Percentiles rank a stretch among this genome's conserved stretches.
Evolutionary conservation across 495 filamentous ascomycete genomes (phyloP).

Genomic region (Xanthoparmelia taractica): DNA sequence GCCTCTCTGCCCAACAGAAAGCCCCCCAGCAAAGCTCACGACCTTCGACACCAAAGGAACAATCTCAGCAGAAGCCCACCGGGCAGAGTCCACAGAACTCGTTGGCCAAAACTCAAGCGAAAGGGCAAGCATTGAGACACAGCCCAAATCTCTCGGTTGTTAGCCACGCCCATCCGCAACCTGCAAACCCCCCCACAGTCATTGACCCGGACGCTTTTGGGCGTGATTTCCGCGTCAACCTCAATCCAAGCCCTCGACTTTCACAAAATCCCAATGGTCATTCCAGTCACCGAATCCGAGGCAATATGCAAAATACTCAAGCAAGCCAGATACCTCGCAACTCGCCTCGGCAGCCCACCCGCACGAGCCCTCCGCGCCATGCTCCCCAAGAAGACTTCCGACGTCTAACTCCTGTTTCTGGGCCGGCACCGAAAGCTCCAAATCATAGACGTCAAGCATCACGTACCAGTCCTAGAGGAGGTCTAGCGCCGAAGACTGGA

Average conservation of each 20-base stretch:
- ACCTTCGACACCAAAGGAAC: conserved; percentile 20
- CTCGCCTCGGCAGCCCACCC: conserved; percentile 3
- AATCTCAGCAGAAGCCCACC: conserved; percentile 15
- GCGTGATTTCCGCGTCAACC: conserved; percentile 21
- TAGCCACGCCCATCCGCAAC: conserved; percentile 12
- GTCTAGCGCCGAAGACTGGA: background rate
- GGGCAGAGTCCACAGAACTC: conserved; percentile 4
- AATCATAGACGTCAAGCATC: conserved; percentile 2
- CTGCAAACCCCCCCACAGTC: conserved; percentile 17
- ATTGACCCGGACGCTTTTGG: conserved; percentile 30
- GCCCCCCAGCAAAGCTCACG: conserved; percentile 25
- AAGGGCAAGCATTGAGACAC: conserved; percentile 26
- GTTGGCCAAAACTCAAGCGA: conserved; percentile 11
- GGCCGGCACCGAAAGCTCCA: background rate
- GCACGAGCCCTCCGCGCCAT: conserved; percentile 8
- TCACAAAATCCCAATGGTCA: conserved; percentile 11
- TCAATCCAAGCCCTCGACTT: conserved; percentile 16
- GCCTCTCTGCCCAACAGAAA: conserved; percentile 35
- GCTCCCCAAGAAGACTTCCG: conserved; percentile 6
- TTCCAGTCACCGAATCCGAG: conserved; percentile 15
- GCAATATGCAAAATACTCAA: conserved; percentile 4
- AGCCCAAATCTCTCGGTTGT: conserved; percentile 5
- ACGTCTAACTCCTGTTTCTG: background rate
- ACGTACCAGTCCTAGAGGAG: conserved; percentile 5
- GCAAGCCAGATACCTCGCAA: background rate